Conservation (phyloP, 208 protist species). For the Vickermania spadyakhi region DNA sequence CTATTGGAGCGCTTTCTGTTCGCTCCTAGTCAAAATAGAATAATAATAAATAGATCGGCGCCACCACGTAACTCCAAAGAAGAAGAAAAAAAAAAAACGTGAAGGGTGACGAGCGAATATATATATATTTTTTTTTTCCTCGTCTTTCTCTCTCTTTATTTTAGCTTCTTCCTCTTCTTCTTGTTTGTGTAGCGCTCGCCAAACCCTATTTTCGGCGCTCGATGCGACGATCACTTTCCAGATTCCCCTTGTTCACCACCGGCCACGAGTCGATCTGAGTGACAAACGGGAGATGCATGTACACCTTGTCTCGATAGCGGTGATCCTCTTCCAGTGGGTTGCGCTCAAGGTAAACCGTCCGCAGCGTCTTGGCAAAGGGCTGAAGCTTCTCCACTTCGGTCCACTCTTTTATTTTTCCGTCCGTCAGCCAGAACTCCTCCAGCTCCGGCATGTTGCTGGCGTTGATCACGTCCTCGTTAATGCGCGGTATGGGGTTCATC, state of each 20-base stretch:
- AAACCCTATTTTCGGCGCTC: slow-evolving; percentile 22
- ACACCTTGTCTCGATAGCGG: slow-evolving; percentile 84
- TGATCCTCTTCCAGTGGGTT: slow-evolving; percentile 87
- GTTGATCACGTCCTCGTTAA: slow-evolving; percentile 61
- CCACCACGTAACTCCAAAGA: too few species aligned
- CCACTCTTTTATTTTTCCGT: slow-evolving; percentile 78
- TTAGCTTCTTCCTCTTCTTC: too few species aligned
- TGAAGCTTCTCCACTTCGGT: slow-evolving; percentile 68
- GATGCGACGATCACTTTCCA: slow-evolving; percentile 70
- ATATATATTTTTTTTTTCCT: slow-evolving; percentile 4
- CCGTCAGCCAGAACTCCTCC: slow-evolving; percentile 87
- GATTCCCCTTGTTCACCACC: slow-evolving; percentile 74
- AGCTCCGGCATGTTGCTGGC: slow-evolving; percentile 54
- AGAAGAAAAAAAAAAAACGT: too few species aligned
- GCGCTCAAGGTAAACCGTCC: slow-evolving; percentile 84
- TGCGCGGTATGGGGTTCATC: slow-evolving; percentile 72
- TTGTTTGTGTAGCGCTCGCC: neutral
- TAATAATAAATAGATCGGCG: too few species aligned
- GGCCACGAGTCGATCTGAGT: slow-evolving; percentile 86
- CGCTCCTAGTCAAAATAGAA: too few species aligned
- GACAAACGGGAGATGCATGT: slow-evolving; percentile 72
- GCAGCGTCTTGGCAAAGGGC: slow-evolving; percentile 42
- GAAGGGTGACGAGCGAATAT: neutral
- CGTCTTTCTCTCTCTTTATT: slow-evolving; percentile 6
- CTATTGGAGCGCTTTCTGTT: too few species aligned